A percentile compares a stretch with the other conserved stretches of the same genome.
These are phyloP conservation scores for Xylariaceae sp. DNA, from an alignment of 2,329 filamentous ascomycete species.

Conservation along the genomic window DNA sequence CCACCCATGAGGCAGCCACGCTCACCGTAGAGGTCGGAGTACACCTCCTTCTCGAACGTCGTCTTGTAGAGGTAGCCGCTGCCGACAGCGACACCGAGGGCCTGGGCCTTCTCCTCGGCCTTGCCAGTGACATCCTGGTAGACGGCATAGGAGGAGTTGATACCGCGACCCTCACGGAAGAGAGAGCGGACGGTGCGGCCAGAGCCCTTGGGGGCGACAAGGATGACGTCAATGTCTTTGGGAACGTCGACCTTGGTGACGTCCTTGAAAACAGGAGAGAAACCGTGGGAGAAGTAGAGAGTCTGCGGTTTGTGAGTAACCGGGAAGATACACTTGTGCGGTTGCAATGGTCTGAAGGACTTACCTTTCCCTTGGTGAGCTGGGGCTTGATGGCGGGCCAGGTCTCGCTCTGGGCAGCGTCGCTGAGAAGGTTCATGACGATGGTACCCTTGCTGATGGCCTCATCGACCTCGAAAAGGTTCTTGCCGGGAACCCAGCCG, in stretches of 20 bases:
- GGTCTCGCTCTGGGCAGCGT: conserved; percentile 97
- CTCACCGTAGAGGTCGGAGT: conserved; percentile 99
- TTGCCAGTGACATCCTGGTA: conserved; percentile 98
- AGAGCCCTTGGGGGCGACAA: conserved; percentile 98
- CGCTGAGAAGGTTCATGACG: conserved; percentile 98
- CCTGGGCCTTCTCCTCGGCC: conserved; percentile 95
- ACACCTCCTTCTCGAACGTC: conserved; percentile 99
- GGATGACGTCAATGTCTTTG: conserved; percentile 95
- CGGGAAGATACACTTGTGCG: background rate
- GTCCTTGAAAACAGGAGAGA: conserved; percentile 99
- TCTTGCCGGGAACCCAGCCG: conserved; percentile 97
- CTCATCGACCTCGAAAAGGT: conserved; percentile 97
- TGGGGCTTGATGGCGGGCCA: conserved; percentile 98
- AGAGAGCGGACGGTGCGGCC: conserved; percentile 97
- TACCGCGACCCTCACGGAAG: conserved; percentile 98
- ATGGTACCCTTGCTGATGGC: conserved; percentile 91
- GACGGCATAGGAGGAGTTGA: conserved; percentile 98
- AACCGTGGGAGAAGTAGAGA: conserved; percentile 99
- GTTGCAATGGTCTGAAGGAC: conserved; percentile 28
- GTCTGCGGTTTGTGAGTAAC: conserved; percentile 52
- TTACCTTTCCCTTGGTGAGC: conserved; percentile 95
- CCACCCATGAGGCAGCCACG: conserved; percentile 99
- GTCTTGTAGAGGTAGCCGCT: conserved; percentile 99
- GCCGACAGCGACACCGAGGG: conserved; percentile 93
- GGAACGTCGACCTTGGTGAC: conserved; percentile 98